Conservation (phyloP, 345 rosid species). For the Populus alba region DNA sequence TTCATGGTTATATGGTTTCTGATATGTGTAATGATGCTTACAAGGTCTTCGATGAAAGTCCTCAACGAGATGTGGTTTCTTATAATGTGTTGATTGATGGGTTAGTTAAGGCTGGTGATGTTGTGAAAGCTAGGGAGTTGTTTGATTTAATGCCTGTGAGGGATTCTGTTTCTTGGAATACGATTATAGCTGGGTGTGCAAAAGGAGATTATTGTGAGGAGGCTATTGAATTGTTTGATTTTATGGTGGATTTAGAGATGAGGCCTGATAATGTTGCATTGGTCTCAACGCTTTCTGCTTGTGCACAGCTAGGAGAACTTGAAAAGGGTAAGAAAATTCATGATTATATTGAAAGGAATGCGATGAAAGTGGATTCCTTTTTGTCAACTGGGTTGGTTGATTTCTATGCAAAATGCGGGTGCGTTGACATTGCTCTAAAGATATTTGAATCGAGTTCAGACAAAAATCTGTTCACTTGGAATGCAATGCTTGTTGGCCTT, state of each 20-base stretch:
- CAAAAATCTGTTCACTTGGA: conserved; percentile 58
- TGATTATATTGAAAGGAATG: conserved; percentile 30
- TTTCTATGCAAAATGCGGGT: conserved; percentile 68
- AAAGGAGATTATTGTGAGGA: conserved; percentile 36
- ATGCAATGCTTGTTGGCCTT: conserved; percentile 67
- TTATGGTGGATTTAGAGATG: conserved; percentile 41
- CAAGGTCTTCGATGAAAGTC: conserved; percentile 50
- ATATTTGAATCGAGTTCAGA: conserved; percentile 43
- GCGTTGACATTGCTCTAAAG: conserved; percentile 40
- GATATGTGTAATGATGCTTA: conserved; percentile 28
- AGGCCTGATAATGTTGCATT: conserved; percentile 53
- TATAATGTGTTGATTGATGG: conserved; percentile 62
- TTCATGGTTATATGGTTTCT: conserved; percentile 28
- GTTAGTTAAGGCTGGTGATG: conserved; percentile 48
- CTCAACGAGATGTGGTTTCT: conserved; percentile 52
- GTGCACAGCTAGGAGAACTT: conserved; percentile 58
- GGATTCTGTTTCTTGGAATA: conserved; percentile 71
- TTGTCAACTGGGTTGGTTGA: conserved; percentile 66
- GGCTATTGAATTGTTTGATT: conserved; percentile 47
- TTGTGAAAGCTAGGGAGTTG: conserved; percentile 42
- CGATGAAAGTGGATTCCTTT: conserved; percentile 47
- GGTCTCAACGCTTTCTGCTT: conserved; percentile 79
- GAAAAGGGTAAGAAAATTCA: conserved; percentile 56
- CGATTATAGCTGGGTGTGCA: conserved; percentile 60
- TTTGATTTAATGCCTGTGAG: conserved; percentile 57